These are phyloP conservation scores for Magnolia kwangsiensis DNA, from an alignment of 164 flowering plant genomes.

Conservation along the genomic window DNA sequence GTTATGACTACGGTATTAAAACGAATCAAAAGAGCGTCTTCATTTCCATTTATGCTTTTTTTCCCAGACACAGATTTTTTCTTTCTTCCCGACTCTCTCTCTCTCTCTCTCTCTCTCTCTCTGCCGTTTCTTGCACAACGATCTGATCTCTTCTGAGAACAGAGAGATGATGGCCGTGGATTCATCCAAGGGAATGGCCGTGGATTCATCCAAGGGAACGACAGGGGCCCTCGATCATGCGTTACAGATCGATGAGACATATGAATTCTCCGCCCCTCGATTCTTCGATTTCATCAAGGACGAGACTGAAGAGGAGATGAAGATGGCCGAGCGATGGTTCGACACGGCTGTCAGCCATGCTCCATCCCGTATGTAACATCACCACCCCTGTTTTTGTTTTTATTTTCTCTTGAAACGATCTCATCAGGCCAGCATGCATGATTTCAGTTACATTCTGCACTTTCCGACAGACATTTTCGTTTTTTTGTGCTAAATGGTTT, in stretches of 20 bases:
- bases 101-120: constrained; percentile 6
- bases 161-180: not conserved
- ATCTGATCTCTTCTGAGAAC: not conserved
- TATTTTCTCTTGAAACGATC: not conserved
- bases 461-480: not conserved
- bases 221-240: not conserved
- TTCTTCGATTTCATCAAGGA: constrained; percentile 69
- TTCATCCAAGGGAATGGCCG: not conserved
- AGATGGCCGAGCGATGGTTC: constrained; percentile 80
- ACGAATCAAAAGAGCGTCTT: not conserved
- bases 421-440: not conserved
- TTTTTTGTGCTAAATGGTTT: not conserved
- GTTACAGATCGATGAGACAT: constrained; percentile 52
- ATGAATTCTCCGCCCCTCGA: constrained; percentile 80
- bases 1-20: constrained; percentile 12
- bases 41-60: not conserved
- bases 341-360: constrained; percentile 56
- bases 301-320: constrained; percentile 59
- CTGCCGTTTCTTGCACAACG: not conserved
- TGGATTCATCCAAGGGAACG: not conserved
- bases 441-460: not conserved
- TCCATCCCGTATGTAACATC: constrained; percentile 67
- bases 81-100: not conserved
- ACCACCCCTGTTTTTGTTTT: not conserved
- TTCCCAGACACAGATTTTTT: not conserved